These are phyloP conservation scores for Russula sp. DNA, from an alignment of 768 basidiomycete genomes.

Conservation along the genomic window DNA sequence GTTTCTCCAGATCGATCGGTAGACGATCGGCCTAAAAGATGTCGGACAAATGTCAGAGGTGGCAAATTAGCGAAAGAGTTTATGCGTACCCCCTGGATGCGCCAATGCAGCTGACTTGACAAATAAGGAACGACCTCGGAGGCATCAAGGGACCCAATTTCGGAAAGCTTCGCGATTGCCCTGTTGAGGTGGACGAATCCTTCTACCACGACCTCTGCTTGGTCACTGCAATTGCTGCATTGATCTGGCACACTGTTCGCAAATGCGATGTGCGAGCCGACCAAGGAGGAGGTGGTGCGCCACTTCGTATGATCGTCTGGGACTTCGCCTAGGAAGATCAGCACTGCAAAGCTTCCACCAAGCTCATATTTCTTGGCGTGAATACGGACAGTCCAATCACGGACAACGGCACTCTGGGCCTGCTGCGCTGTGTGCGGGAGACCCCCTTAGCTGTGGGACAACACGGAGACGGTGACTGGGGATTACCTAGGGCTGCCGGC, in stretches of 20 bases:
- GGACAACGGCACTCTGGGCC: conserved; percentile 5
- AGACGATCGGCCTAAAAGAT: not conserved
- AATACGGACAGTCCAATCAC: conserved; percentile 39
- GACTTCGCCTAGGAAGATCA: conserved; percentile 40
- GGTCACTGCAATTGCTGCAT: conserved; percentile 35
- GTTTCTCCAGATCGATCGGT: not conserved
- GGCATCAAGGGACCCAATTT: conserved; percentile 31
- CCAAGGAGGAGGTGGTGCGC: conserved; percentile 30
- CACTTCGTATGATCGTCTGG: conserved; percentile 34
- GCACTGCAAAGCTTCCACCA: conserved; percentile 35
- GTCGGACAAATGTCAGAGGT: not conserved
- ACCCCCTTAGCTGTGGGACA: conserved; percentile 1
- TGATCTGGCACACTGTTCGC: conserved; percentile 29
- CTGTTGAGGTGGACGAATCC: conserved; percentile 40
- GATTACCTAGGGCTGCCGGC: not conserved
- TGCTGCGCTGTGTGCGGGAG: not conserved
- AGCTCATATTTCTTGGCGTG: conserved; percentile 38
- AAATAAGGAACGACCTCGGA: conserved; percentile 35
- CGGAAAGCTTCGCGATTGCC: conserved; percentile 23
- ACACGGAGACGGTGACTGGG: not conserved
- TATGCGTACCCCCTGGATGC: conserved; percentile 22
- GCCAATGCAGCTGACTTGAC: conserved; percentile 34
- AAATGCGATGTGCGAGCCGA: conserved; percentile 40
- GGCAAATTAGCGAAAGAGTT: not conserved
- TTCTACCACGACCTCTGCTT: conserved; percentile 29